phyloP scores from a whole-genome alignment of 2,329 filamentous ascomycete species.

The Colletotrichum sublineola region DNA sequence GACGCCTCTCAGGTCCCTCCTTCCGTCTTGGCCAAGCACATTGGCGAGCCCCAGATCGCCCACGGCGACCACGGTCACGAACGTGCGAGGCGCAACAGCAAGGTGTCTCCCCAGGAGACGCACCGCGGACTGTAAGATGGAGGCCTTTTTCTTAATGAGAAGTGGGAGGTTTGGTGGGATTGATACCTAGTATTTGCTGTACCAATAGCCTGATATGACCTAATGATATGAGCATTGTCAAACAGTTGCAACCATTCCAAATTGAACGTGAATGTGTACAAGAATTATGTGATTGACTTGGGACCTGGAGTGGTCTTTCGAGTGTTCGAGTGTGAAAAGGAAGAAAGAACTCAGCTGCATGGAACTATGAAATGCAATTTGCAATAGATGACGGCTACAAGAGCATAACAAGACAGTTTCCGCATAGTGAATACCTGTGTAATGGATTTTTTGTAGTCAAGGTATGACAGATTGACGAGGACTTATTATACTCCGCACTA shows the following conservation, averaged over 20 bases:
- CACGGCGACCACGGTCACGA: slow-evolving; percentile 60
- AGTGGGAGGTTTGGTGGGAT: background rate
- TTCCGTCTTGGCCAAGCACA: slow-evolving; percentile 62
- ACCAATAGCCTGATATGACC: slow-evolving; percentile 35
- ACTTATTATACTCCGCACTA: too few species aligned
- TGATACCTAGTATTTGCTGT: slow-evolving; percentile 37
- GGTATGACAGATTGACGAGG: too few species aligned
- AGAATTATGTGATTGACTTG: too few species aligned
- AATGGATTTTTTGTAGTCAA: too few species aligned
- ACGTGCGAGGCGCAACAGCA: slow-evolving; percentile 61
- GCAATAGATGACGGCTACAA: too few species aligned
- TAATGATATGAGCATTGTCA: slow-evolving; percentile 31
- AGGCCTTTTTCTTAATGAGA: background rate
- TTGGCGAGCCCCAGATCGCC: slow-evolving; percentile 61
- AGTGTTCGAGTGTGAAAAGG: too few species aligned
- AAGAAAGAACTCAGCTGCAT: too few species aligned
- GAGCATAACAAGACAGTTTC: too few species aligned
- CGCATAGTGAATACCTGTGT: too few species aligned
- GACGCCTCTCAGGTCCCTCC: slow-evolving; percentile 71
- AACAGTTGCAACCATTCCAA: background rate
- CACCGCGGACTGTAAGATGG: slow-evolving; percentile 59
- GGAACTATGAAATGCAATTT: too few species aligned
- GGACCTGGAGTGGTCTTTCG: too few species aligned
- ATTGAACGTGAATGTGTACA: too few species aligned
- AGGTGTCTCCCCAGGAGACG: slow-evolving; percentile 61